A percentile compares a stretch with the other conserved stretches of the same genome.
Evolutionary conservation across 345 rosid genomes (phyloP).

Genomic region (Arabidopsis arenosa): DNA sequence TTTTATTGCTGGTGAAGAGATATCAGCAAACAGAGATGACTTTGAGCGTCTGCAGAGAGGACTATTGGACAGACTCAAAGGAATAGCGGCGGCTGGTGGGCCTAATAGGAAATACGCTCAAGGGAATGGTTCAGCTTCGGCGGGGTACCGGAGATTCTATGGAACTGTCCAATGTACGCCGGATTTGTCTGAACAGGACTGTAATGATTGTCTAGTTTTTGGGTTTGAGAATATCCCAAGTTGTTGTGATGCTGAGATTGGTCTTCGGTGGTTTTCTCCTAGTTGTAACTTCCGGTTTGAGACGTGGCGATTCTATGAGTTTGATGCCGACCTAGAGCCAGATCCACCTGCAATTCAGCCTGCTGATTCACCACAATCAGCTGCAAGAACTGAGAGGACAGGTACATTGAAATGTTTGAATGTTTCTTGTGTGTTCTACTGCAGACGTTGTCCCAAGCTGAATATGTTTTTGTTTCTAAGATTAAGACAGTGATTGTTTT

Average conservation of each 20-base stretch:
- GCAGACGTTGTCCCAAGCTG: background rate
- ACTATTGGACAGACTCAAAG: slow-evolving; percentile 39
- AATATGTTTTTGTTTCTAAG: slow-evolving; percentile 20
- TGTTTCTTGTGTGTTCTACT: slow-evolving; percentile 13
- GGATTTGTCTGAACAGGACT: slow-evolving; percentile 46
- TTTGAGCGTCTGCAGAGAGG: slow-evolving; percentile 30
- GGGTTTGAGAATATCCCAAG: slow-evolving; percentile 15
- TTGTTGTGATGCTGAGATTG: slow-evolving; percentile 41
- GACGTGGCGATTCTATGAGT: slow-evolving; percentile 38
- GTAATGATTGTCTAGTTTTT: slow-evolving; percentile 42
- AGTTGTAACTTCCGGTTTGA: slow-evolving; percentile 57
- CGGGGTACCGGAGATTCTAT: slow-evolving; percentile 25
- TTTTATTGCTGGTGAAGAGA: background rate
- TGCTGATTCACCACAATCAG: slow-evolving; percentile 9
- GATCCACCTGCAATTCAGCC: slow-evolving; percentile 32
- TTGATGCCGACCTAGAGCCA: slow-evolving; percentile 20
- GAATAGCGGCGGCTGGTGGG: slow-evolving; percentile 41
- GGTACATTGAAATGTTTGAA: slow-evolving; percentile 29
- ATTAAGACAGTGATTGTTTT: slow-evolving; percentile 2
- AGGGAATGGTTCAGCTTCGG: slow-evolving; percentile 23
- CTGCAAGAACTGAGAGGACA: background rate
- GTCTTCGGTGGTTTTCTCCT: slow-evolving; percentile 47
- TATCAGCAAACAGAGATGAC: slow-evolving; percentile 33
- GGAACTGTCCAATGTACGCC: slow-evolving; percentile 59
- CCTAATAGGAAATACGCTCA: slow-evolving; percentile 53